These are phyloP conservation scores for Phaeosphaeria sp. DNA, from an alignment of 2,329 filamentous ascomycete genomes.

Conservation along the genomic window DNA sequence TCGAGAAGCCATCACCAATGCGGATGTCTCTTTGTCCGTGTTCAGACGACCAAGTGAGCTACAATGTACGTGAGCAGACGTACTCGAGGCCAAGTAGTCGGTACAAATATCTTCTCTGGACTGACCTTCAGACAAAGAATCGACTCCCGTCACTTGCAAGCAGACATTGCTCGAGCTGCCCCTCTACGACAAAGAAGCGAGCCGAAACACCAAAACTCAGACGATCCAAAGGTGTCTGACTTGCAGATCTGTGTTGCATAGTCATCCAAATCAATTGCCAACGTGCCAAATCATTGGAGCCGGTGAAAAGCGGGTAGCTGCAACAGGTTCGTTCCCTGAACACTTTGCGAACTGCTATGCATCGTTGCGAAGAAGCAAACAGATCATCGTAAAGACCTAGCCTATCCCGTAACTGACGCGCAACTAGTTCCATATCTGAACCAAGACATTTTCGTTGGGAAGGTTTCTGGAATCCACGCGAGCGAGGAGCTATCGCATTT, in stretches of 20 bases:
- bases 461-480: conserved; percentile 25
- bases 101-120: conserved; percentile 49
- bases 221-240: conserved; percentile 40
- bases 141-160: conserved; percentile 41
- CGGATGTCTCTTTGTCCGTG: conserved; percentile 51
- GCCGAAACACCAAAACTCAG: conserved; percentile 42
- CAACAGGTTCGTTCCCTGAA: conserved; percentile 42
- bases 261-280: conserved; percentile 37
- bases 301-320: conserved; percentile 43
- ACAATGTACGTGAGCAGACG: conserved; percentile 44
- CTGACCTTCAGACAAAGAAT: conserved; percentile 48
- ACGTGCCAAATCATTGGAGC: conserved; percentile 24
- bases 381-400: conserved; percentile 23
- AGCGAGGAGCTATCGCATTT: neutral
- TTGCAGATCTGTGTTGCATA: conserved; percentile 22
- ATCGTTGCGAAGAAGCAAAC: conserved; percentile 45
- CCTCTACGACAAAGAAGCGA: conserved; percentile 43
- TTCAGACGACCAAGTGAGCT: conserved; percentile 43
- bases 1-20: conserved; percentile 44
- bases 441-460: conserved; percentile 12
- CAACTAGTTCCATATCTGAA: conserved; percentile 25
- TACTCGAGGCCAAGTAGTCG: conserved; percentile 40
- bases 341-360: conserved; percentile 38
- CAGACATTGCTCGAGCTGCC: conserved; percentile 33
- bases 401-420: conserved; percentile 33